These are phyloP conservation scores for Hortiboletus flavorubellus DNA, from an alignment of 768 basidiomycete species.

Conservation along the genomic window DNA sequence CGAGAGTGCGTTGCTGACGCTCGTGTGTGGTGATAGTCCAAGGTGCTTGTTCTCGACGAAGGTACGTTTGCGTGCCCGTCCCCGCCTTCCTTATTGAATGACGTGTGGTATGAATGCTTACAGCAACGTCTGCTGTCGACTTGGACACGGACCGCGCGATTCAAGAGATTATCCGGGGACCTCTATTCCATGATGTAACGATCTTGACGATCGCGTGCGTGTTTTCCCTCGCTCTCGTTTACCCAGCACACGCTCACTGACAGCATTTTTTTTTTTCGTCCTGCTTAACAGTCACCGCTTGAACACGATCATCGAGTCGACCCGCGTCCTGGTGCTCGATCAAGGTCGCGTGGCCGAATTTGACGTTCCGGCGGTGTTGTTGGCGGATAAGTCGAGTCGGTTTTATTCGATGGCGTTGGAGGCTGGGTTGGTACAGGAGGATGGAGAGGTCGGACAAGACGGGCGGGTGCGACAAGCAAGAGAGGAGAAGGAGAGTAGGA, in stretches of 20 bases:
- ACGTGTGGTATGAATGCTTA: not conserved
- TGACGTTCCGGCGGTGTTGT: constrained; percentile 62
- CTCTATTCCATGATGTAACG: constrained; percentile 72
- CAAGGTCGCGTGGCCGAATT: constrained; percentile 82
- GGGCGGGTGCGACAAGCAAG: not conserved
- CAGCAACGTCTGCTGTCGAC: constrained; percentile 87
- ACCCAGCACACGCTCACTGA: not conserved
- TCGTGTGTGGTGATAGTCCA: constrained; percentile 46
- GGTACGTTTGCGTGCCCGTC: constrained; percentile 37
- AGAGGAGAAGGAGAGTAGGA: not conserved
- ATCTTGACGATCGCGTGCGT: constrained; percentile 85
- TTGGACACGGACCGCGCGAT: constrained; percentile 86
- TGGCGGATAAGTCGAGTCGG: constrained; percentile 52
- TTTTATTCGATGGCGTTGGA: constrained; percentile 66
- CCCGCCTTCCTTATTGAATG: not conserved
- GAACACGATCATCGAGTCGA: constrained; percentile 81
- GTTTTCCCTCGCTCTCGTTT: not conserved
- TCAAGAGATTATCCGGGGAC: constrained; percentile 82
- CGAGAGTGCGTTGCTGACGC: not conserved
- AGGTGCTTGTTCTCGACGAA: constrained; percentile 92
- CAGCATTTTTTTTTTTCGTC: too few relatives aligned
- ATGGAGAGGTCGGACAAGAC: not conserved
- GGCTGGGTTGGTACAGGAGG: constrained; percentile 45
- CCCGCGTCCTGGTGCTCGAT: constrained; percentile 79
- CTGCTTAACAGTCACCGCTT: constrained; percentile 56